Evolutionary conservation across 2,329 filamentous ascomycete species (phyloP), one percentile per base, ranked within the genome.

Genomic region (Pseudogymnoascus sp.): DNA sequence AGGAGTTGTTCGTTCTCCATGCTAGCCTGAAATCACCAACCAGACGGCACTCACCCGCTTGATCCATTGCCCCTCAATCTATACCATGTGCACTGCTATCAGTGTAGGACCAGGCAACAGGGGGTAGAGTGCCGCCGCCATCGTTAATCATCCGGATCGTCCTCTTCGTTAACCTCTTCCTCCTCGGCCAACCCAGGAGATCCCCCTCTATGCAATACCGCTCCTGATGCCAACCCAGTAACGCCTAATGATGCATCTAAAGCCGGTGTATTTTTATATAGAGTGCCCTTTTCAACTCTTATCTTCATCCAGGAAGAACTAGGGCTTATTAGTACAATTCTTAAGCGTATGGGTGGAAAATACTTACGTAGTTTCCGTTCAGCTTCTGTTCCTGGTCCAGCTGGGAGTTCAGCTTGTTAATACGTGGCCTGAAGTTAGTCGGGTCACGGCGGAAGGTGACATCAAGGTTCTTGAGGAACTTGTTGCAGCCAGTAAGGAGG

Each of bases 391-490:
- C 94, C 74, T 96, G 92, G 75, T 99, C 94, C 67, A 97, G 83
- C 79, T 99, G 94, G 72, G 89, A 94, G 75, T 92, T 86, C 71
- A 84, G 78, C 83, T 99, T 99, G 84, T 99, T 99, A 81, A 99
- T 99, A 77, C 95, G 90, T 64, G 95, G 94, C 63, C 94, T 87
- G 82, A 84, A 99, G 71, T 94, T 96, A 77, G 87, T 91, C 64
- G 95, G 94, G 71, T 99, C 94, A 73, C 95, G 91, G 70, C 94
- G 90, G 88, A 99, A 99, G 57, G 94, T 97, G 69, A 99, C 94
- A 69, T 99, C 90, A 64, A 99, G 79, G 75, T 91, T 96, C 83
- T 95, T 90, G 74, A 99, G 76, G 82, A 99, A 99, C 63, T 81
- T 83, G 81, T 99, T 99, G 83, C 94, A 99, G 62, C 94, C 92